phyloP scores from a whole-genome alignment of 768 basidiomycete species.

The Tubosaeta sp. region DNA sequence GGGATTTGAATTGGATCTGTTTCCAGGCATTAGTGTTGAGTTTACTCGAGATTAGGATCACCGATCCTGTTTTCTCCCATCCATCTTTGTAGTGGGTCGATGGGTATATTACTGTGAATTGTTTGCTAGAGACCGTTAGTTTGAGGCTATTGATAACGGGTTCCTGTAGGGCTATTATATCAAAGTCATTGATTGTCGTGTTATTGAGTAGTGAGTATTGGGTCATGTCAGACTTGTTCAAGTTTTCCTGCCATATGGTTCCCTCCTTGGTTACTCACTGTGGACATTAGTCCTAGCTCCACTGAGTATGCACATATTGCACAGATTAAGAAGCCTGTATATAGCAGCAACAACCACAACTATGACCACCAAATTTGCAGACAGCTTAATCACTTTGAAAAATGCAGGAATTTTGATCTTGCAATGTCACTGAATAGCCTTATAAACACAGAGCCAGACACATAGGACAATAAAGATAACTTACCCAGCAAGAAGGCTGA shows the following conservation, averaged over 20 bases:
- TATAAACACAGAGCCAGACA: too few species aligned
- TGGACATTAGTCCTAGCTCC: too few species aligned
- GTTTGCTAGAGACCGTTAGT: constrained; percentile 6
- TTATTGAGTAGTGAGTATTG: neutral
- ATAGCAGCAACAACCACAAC: constrained; percentile 29
- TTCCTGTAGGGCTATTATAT: constrained; percentile 39
- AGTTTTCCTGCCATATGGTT: constrained; percentile 11
- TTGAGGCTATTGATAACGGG: constrained; percentile 27
- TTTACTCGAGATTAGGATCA: constrained; percentile 2
- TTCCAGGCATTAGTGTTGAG: constrained; percentile 7
- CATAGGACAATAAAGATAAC: neutral
- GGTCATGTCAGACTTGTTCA: constrained; percentile 1
- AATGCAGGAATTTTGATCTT: neutral
- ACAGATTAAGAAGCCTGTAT: constrained; percentile 29
- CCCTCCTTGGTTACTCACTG: too few species aligned
- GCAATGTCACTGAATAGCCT: neutral
- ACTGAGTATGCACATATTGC: neutral
- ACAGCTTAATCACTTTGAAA: constrained; percentile 11
- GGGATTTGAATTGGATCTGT: constrained; percentile 1
- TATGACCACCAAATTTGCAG: constrained; percentile 35
- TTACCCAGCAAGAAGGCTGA: too few species aligned
- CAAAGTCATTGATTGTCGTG: constrained; percentile 9
- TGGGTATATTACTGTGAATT: constrained; percentile 23
- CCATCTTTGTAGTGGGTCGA: neutral
- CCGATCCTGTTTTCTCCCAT: neutral